A percentile compares a stretch with the other conserved stretches of the same genome.
These are phyloP conservation scores for Umbilicus rupestris DNA, from an alignment of 164 flowering plant genomes.

Conservation along the genomic window DNA sequence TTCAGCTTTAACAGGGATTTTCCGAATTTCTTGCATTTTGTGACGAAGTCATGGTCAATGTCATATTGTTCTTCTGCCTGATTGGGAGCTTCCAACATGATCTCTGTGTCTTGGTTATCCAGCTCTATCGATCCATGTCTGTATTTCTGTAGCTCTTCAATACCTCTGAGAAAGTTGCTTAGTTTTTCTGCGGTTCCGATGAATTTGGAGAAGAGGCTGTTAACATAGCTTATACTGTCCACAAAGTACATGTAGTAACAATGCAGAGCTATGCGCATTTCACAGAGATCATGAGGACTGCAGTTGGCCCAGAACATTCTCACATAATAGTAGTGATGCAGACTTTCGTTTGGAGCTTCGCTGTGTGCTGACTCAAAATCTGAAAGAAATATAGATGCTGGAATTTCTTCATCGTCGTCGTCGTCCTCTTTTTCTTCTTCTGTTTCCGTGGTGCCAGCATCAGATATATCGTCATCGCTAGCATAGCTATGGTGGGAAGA, in stretches of 20 bases:
- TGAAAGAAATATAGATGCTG: background rate
- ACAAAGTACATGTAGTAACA: background rate
- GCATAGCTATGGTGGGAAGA: background rate
- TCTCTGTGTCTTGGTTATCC: background rate
- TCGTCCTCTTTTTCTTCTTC: background rate
- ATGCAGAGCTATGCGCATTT: background rate
- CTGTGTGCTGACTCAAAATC: background rate
- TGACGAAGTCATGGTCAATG: background rate
- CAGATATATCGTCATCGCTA: background rate
- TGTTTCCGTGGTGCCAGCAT: background rate
- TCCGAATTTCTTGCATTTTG: background rate
- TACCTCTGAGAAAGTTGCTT: background rate
- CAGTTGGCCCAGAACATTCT: conserved; percentile 4
- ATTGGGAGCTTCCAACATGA: background rate
- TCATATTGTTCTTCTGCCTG: background rate
- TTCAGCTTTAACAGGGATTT: background rate
- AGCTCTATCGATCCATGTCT: background rate
- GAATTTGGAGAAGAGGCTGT: background rate
- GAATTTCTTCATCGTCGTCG: background rate
- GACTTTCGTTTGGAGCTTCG: background rate
- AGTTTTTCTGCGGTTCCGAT: background rate
- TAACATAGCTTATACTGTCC: background rate
- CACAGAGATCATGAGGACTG: conserved; percentile 2
- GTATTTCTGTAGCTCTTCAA: background rate
- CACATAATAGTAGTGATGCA: conserved; percentile 4